Percentiles rank a stretch among this genome's conserved stretches.
Conservation (phyloP, 73 alveolate genomes). For the Paramecium pentaurelia region DNA sequence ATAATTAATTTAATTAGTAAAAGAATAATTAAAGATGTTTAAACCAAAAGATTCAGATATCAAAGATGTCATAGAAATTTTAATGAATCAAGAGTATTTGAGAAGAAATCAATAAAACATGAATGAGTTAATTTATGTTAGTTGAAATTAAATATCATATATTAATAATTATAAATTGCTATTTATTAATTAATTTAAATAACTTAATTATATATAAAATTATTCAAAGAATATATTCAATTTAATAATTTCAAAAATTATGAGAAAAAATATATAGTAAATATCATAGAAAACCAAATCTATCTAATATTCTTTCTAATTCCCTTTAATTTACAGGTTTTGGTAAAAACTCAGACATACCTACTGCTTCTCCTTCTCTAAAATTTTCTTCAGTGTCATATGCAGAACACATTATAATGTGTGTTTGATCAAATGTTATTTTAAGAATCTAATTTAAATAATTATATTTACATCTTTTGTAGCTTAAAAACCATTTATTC, state of each 20-base stretch:
- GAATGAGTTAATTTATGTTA: conserved; percentile 2
- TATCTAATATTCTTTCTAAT: neutral
- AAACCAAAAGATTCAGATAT: neutral
- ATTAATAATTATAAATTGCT: neutral
- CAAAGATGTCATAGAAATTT: neutral
- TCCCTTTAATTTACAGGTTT: conserved; percentile 14
- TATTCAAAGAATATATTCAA: no score
- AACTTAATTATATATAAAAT: no score
- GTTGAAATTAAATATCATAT: neutral
- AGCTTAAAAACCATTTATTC: conserved; percentile 33
- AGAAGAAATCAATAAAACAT: neutral
- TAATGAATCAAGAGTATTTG: neutral
- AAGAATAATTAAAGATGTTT: neutral
- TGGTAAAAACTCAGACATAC: conserved; percentile 22
- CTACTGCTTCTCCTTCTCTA: neutral
- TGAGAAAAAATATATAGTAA: neutral
- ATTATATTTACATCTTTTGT: neutral
- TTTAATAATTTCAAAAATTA: no score
- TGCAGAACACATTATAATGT: conserved; percentile 6
- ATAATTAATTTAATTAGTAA: neutral
- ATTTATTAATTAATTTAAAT: no score
- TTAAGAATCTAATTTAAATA: neutral
- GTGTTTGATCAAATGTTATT: neutral
- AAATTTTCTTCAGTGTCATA: conserved; percentile 9
- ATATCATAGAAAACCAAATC: neutral